These are phyloP conservation scores for Glonium stellatum DNA, from an alignment of 495 filamentous ascomycete species.

Conservation along the genomic window DNA sequence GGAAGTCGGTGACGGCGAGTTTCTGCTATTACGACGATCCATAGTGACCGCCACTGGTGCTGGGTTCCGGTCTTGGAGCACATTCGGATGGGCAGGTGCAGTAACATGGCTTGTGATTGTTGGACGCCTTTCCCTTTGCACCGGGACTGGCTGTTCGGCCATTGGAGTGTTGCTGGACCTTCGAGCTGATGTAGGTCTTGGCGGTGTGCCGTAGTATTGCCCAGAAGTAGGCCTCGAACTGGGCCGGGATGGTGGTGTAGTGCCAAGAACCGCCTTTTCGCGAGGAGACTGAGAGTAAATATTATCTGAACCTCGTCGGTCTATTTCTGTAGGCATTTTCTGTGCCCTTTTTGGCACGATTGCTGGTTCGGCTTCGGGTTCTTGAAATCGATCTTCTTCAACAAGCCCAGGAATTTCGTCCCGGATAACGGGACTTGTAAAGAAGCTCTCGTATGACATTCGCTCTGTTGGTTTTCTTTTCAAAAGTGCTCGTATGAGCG, in stretches of 20 bases:
- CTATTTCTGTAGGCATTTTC: constrained; percentile 19
- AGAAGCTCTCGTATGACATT: constrained; percentile 76
- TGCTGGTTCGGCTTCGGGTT: constrained; percentile 31
- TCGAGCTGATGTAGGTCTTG: constrained; percentile 16
- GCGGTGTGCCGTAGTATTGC: constrained; percentile 19
- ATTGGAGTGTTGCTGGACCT: constrained; percentile 19
- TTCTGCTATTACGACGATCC: constrained; percentile 46
- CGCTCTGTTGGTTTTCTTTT: constrained; percentile 80
- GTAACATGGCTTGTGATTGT: constrained; percentile 46
- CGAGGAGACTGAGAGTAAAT: constrained; percentile 23
- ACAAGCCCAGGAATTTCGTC: constrained; percentile 77
- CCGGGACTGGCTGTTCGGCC: constrained; percentile 9
- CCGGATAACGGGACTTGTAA: constrained; percentile 63
- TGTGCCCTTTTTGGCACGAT: constrained; percentile 22
- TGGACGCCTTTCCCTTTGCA: constrained; percentile 32
- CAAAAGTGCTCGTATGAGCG: constrained; percentile 69
- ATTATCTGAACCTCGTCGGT: constrained; percentile 18
- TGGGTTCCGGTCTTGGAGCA: constrained; percentile 31
- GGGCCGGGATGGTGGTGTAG: constrained; percentile 24
- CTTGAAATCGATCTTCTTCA: constrained; percentile 59
- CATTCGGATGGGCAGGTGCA: constrained; percentile 55
- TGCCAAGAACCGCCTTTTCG: constrained; percentile 17
- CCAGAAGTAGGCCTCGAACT: constrained; percentile 20
- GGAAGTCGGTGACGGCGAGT: constrained; percentile 43
- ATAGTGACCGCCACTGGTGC: constrained; percentile 33